A percentile compares a stretch with the other conserved stretches of the same genome.
These are phyloP conservation scores for Diutina pseudorugosa DNA, from an alignment of 1,139 yeast genomes.

Conservation along the genomic window DNA sequence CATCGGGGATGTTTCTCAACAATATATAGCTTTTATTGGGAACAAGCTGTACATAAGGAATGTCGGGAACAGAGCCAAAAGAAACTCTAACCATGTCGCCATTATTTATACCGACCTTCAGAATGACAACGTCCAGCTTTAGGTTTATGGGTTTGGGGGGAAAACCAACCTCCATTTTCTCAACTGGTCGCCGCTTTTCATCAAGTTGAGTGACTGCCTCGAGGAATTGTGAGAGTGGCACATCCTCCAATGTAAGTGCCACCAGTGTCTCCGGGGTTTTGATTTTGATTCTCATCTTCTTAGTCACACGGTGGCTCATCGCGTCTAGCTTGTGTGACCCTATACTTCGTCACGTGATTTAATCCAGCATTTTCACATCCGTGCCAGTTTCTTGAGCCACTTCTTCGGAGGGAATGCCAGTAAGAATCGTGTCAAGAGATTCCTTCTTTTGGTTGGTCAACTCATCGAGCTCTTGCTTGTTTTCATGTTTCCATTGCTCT, in stretches of 20 bases:
- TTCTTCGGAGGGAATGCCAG: constrained; percentile 14
- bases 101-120: constrained; percentile 31
- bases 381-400: not conserved
- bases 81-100: constrained; percentile 41
- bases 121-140: constrained; percentile 12
- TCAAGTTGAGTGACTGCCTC: constrained; percentile 1
- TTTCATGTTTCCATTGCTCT: constrained; percentile 26
- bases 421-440: constrained; percentile 27
- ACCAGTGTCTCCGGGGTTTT: constrained; percentile 3
- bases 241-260: constrained; percentile 1
- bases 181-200: constrained; percentile 6
- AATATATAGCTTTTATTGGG: constrained; percentile 19
- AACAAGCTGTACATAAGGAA: constrained; percentile 17
- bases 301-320: not conserved
- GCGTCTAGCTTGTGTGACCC: not conserved
- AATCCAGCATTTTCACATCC: not conserved
- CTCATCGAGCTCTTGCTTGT: constrained; percentile 24
- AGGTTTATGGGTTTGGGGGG: constrained; percentile 42
- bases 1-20: constrained; percentile 60
- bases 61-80: constrained; percentile 10
- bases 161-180: constrained; percentile 38
- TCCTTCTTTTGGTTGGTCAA: constrained; percentile 27
- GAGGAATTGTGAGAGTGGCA: not conserved
- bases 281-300: not conserved
- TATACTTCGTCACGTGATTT: not conserved